Base-by-base conservation (phyloP, 192 early-diverging fungal genomes). In the Rhizoclosmatium sp. region DNA sequence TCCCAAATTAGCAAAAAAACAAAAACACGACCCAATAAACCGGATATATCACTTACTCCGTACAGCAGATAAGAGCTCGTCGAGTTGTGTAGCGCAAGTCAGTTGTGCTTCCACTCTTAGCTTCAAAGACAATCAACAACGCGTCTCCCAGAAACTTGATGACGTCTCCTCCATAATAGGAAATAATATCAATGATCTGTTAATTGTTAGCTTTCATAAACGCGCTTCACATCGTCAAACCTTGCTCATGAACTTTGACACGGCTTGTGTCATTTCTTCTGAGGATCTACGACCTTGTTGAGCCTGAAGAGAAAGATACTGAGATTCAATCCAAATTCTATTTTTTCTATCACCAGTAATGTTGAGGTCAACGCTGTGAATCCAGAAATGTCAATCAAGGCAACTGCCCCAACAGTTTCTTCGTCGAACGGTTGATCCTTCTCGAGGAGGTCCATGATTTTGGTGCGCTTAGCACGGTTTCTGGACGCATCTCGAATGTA, bases 121-220 rank as follows among this genome's bases (percentile, higher is more conserved):
- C 46, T 64, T 80, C 79, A 65, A 80, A 80, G 2, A 69, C 64
- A 58, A 80, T 66, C 71, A 80, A 48, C 31, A 80, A 65, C 51
- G 79, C 79, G 62, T 80, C 79, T 16, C 79, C 79, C 19, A 80
- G 72, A 47, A 80, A 80, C 58, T 80, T 80, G 48, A 80, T 80
- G 39, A 80, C 72, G 54, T 80, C 79, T 19, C 79, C 79, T 19
- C 64, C 69, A 47, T 80, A 66, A 39, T 65, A 74, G 1, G 79
- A 80, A 10, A 80, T 80, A 7, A 80, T 74, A 59, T 80, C 79
- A 40, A 80, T 80, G 56, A 80, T 80, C 79, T 80, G 45, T 12
- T 14, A 40, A 2, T 10, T 42, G 40, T 44, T 69, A 45, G 16
- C 67, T 9, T 46, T 12, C 5, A 16, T 0, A 54, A 54, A 54